Conservation (phyloP, 495 filamentous ascomycete species). For the Entonaema liquescens region DNA sequence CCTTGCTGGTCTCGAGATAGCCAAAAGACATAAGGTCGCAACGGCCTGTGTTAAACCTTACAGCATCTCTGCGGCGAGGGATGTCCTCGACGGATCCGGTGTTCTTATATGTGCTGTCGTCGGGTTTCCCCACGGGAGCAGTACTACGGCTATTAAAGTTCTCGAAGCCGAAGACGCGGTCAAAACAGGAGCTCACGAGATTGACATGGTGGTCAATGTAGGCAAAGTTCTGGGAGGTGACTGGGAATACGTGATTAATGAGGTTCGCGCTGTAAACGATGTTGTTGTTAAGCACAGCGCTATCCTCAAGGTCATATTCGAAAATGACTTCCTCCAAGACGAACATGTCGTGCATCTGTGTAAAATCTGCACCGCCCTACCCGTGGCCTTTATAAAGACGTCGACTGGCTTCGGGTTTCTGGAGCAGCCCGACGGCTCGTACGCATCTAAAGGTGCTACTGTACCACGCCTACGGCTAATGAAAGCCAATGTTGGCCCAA, state of each 20-base stretch:
- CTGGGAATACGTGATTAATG: constrained; percentile 62
- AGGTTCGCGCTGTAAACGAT: constrained; percentile 60
- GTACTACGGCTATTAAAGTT: constrained; percentile 62
- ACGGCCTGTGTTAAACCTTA: constrained; percentile 68
- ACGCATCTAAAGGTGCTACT: constrained; percentile 62
- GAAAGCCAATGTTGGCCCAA: constrained; percentile 53
- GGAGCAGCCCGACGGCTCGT: constrained; percentile 59
- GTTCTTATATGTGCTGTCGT: constrained; percentile 65
- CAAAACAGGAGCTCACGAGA: constrained; percentile 58
- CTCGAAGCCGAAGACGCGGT: constrained; percentile 60
- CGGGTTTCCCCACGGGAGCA: constrained; percentile 67
- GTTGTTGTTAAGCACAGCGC: constrained; percentile 53
- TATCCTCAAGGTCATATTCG: constrained; percentile 67
- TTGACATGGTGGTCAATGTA: constrained; percentile 69
- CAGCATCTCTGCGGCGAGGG: constrained; percentile 57
- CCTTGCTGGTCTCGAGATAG: constrained; percentile 56
- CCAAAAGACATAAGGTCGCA: constrained; percentile 58
- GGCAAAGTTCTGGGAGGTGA: constrained; percentile 65
- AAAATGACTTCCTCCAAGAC: constrained; percentile 60
- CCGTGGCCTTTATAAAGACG: constrained; percentile 66
- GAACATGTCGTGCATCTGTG: constrained; percentile 60
- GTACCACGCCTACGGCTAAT: constrained; percentile 61
- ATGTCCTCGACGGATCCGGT: constrained; percentile 55
- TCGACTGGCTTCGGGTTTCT: constrained; percentile 67
- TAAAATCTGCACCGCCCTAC: constrained; percentile 57